phyloP scores from a whole-genome alignment of 2,329 filamentous ascomycete species.

The Penicillium oxalicum region DNA sequence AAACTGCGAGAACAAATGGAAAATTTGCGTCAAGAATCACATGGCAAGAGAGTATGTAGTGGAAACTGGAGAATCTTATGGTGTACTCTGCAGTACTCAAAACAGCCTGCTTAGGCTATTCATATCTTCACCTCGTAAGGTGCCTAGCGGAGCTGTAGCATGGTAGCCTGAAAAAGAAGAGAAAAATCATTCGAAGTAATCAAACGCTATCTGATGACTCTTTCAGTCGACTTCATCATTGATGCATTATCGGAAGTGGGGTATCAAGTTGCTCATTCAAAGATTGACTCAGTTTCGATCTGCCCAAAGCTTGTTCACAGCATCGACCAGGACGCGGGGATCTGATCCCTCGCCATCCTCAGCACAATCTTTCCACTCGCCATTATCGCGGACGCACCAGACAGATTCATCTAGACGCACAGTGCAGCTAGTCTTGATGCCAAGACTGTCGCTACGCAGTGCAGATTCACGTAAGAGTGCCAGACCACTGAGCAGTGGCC shows the following conservation, averaged over 20 bases:
- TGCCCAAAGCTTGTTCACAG: constrained; percentile 65
- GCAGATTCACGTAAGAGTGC: constrained; percentile 42
- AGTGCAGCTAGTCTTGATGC: constrained; percentile 68
- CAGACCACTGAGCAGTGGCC: constrained; percentile 49
- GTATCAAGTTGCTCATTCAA: constrained; percentile 3
- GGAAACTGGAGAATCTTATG: too few relatives aligned
- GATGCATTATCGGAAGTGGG: background rate
- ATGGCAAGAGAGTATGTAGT: too few relatives aligned
- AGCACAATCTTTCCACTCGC: constrained; percentile 73
- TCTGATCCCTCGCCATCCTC: constrained; percentile 51
- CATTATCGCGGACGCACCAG: constrained; percentile 77
- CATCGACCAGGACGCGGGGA: constrained; percentile 61
- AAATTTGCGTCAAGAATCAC: too few relatives aligned
- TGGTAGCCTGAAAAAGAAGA: too few relatives aligned
- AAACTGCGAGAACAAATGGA: too few relatives aligned
- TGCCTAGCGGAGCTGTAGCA: too few relatives aligned
- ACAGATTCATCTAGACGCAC: constrained; percentile 70
- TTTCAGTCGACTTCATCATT: background rate
- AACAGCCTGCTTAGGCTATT: too few relatives aligned
- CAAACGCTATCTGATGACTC: background rate
- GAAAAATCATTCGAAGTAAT: background rate
- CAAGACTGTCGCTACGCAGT: constrained; percentile 52
- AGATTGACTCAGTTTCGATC: constrained; percentile 18
- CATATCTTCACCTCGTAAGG: too few relatives aligned
- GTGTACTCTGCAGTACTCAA: too few relatives aligned